Conservation (phyloP, 2,329 filamentous ascomycete species). For the Epicoccum nigrum region DNA sequence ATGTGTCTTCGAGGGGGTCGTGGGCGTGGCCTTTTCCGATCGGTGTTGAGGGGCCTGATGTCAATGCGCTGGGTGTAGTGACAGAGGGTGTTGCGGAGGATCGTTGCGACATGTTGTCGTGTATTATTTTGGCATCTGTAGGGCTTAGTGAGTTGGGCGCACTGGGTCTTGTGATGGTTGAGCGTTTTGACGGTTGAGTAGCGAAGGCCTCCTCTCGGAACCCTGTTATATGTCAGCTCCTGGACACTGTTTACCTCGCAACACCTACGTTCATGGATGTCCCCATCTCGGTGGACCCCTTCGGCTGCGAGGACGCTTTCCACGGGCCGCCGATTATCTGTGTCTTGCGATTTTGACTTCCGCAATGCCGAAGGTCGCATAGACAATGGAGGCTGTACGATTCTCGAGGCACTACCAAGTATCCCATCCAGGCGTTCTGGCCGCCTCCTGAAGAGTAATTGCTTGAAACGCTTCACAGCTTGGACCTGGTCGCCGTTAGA, state of each 20-base stretch:
- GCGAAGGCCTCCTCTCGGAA: conserved; percentile 16
- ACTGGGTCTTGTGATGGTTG: conserved; percentile 18
- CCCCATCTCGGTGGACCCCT: conserved; percentile 59
- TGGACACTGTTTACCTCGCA: neutral
- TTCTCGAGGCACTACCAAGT: conserved; percentile 63
- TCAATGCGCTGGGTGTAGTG: conserved; percentile 21
- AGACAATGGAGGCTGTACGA: conserved; percentile 63
- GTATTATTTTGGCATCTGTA: conserved; percentile 35
- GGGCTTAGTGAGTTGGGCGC: conserved; percentile 29
- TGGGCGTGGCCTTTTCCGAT: conserved; percentile 64
- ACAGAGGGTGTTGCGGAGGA: conserved; percentile 33
- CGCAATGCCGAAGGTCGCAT: conserved; percentile 53
- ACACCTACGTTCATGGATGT: conserved; percentile 34
- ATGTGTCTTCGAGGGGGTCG: conserved; percentile 67
- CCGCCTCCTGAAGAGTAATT: conserved; percentile 66
- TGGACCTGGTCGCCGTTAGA: conserved; percentile 67
- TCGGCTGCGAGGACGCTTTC: conserved; percentile 59
- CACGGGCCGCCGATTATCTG: conserved; percentile 57
- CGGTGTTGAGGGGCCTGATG: conserved; percentile 38
- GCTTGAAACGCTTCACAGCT: conserved; percentile 88
- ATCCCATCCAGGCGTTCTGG: conserved; percentile 63
- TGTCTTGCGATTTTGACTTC: conserved; percentile 58
- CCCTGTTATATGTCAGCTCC: conserved; percentile 4
- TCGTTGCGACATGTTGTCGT: conserved; percentile 42
- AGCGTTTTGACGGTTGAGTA: conserved; percentile 11